Percentiles rank a stretch among this genome's conserved stretches.
These are phyloP conservation scores for Platanthera zijinensis DNA, from an alignment of 106 monocot genomes.

Conservation along the genomic window DNA sequence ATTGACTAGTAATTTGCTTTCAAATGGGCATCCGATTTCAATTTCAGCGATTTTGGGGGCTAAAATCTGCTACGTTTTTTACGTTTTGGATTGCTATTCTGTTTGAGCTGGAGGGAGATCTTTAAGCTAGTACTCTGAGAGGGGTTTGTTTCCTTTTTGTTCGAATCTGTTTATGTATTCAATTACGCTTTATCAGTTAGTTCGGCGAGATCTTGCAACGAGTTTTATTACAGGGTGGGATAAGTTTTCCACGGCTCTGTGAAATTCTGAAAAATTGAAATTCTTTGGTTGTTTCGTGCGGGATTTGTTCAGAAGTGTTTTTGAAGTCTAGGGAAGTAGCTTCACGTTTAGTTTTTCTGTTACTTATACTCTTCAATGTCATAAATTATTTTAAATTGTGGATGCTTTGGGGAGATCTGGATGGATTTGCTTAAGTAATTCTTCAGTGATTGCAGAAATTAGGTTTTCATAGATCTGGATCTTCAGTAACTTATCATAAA, in stretches of 20 bases:
- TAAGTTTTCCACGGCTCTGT: not conserved
- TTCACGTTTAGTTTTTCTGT: constrained; percentile 3
- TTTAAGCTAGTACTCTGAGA: not conserved
- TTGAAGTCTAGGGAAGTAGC: not conserved
- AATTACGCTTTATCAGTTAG: not conserved
- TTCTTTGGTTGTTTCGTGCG: not conserved
- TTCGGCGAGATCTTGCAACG: not conserved
- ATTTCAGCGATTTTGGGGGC: too few relatives aligned
- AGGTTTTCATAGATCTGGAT: not conserved
- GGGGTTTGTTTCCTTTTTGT: not conserved
- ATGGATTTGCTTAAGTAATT: not conserved
- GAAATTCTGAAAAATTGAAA: not conserved
- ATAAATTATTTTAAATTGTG: not conserved
- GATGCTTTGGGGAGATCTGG: not conserved
- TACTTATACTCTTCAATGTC: not conserved
- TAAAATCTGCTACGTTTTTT: not conserved
- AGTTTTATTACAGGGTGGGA: not conserved
- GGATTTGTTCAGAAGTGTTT: not conserved
- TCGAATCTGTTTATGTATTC: not conserved
- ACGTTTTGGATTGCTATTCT: not conserved
- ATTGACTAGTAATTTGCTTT: not conserved
- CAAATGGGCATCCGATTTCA: not conserved
- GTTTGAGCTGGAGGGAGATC: not conserved
- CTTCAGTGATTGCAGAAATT: not conserved
- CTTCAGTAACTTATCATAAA: not conserved